Conservation (phyloP, 176 grass and related monocot genomes). For the Oryza glaberrima region DNA sequence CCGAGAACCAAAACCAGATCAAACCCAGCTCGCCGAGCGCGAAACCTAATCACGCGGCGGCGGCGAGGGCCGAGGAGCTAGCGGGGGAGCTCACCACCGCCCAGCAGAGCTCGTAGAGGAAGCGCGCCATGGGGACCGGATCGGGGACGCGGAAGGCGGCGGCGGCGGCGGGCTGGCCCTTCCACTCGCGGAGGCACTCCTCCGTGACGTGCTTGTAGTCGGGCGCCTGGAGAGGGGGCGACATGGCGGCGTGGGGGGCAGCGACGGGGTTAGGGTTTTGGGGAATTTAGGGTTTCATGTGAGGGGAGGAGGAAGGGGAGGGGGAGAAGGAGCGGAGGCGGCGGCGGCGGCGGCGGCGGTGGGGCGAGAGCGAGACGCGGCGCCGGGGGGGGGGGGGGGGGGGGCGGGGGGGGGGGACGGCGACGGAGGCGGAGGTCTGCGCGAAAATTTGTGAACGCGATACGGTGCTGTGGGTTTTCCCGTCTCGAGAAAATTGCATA, state of each 20-base stretch:
- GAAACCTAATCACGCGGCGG: constrained; percentile 30
- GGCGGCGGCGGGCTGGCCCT: constrained; percentile 60
- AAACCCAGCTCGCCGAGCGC: constrained; percentile 10
- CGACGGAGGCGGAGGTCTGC: constrained; percentile 20
- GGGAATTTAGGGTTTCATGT: constrained; percentile 56
- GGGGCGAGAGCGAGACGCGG: neutral
- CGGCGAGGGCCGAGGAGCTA: neutral
- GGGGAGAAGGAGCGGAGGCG: too few species aligned
- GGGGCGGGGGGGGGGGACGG: neutral
- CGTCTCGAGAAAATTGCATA: neutral
- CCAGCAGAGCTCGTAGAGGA: constrained; percentile 99
- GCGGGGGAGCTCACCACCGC: constrained; percentile 64
- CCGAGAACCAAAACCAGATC: neutral
- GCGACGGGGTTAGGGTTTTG: constrained; percentile 34
- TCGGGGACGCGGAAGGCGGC: constrained; percentile 61
- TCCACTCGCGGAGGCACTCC: constrained; percentile 93
- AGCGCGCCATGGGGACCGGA: constrained; percentile 88
- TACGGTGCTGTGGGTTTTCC: neutral
- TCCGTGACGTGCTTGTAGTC: constrained; percentile 78
- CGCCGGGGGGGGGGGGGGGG: too few species aligned
- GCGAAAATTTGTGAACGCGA: neutral
- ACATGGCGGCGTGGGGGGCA: constrained; percentile 32
- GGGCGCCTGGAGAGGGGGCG: constrained; percentile 52
- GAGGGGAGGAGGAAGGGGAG: constrained; percentile 10
- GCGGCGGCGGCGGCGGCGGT: constrained; percentile 17